Evolutionary conservation across 2,329 filamentous ascomycete genomes (phyloP).

Genomic region (Hymenoscyphus albidus): DNA sequence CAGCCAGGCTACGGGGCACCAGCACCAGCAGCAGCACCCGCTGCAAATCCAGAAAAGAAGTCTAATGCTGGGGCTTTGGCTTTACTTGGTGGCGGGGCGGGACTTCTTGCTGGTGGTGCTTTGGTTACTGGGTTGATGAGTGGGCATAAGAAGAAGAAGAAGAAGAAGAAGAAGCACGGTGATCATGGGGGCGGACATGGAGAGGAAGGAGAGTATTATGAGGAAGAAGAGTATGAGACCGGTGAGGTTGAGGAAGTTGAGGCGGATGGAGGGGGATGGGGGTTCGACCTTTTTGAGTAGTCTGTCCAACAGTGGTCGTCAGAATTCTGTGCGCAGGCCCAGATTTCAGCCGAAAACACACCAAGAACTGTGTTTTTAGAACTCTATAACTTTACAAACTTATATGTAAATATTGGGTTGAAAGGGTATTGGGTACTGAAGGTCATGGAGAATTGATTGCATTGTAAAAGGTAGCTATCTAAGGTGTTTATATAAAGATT

Average conservation of each 20-base stretch:
- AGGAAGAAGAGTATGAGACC: slow-evolving; percentile 1
- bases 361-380: too few species aligned
- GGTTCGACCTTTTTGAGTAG: background rate
- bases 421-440: too few species aligned
- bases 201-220: slow-evolving; percentile 2
- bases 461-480: too few species aligned
- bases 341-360: too few species aligned
- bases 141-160: background rate
- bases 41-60: slow-evolving; percentile 1
- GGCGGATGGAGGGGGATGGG: background rate
- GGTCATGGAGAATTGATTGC: too few species aligned
- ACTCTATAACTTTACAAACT: too few species aligned
- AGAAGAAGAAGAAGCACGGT: slow-evolving; percentile 5
- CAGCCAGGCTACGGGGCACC: background rate
- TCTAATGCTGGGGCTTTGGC: background rate
- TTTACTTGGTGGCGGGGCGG: slow-evolving; percentile 7
- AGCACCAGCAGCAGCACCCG: background rate
- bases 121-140: slow-evolving; percentile 4
- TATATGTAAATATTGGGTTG: too few species aligned
- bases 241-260: background rate
- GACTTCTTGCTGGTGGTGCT: slow-evolving; percentile 6
- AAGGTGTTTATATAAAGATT: too few species aligned
- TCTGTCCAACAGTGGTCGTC: background rate
- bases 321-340: too few species aligned
- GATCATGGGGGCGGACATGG: background rate